phyloP scores from a whole-genome alignment of 108 stramenopile species.

The Stephanodiscus triporus region DNA sequence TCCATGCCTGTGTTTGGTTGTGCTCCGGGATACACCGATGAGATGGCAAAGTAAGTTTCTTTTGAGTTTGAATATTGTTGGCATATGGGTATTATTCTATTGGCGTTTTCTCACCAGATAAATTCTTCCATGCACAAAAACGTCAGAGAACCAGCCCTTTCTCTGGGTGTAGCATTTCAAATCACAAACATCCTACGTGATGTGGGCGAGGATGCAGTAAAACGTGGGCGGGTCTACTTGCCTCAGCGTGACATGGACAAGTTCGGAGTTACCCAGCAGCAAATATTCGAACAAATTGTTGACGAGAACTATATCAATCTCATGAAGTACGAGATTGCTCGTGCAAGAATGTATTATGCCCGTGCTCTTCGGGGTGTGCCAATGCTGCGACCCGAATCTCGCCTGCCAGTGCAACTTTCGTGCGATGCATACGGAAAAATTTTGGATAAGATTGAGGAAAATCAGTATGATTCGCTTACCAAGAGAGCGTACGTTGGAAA shows the following conservation, averaged over 20 bases:
- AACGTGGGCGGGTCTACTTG: slow-evolving; percentile 93
- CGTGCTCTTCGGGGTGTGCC: slow-evolving; percentile 90
- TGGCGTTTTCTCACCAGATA: not conserved
- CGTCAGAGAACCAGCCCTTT: slow-evolving; percentile 89
- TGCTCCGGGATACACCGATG: slow-evolving; percentile 76
- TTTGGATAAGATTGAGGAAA: slow-evolving; percentile 93
- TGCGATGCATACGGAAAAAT: slow-evolving; percentile 95
- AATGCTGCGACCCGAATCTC: slow-evolving; percentile 88
- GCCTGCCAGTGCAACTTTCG: slow-evolving; percentile 91
- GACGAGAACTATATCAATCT: slow-evolving; percentile 90
- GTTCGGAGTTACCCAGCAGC: slow-evolving; percentile 92
- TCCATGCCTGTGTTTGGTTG: slow-evolving; percentile 93
- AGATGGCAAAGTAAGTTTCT: slow-evolving; percentile 80
- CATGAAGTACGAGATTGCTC: slow-evolving; percentile 95
- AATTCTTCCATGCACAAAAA: not conserved
- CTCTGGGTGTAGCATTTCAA: slow-evolving; percentile 97
- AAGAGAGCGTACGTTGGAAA: slow-evolving; percentile 96
- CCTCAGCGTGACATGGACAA: slow-evolving; percentile 88
- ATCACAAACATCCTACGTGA: slow-evolving; percentile 98
- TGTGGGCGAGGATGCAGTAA: slow-evolving; percentile 94
- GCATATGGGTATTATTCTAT: not conserved
- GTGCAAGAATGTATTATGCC: slow-evolving; percentile 94
- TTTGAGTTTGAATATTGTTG: slow-evolving; percentile 6
- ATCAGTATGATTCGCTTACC: slow-evolving; percentile 93
- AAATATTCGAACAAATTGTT: slow-evolving; percentile 87